Evolutionary conservation across 768 basidiomycete genomes (phyloP).

Genomic region (Lentinula edodes): DNA sequence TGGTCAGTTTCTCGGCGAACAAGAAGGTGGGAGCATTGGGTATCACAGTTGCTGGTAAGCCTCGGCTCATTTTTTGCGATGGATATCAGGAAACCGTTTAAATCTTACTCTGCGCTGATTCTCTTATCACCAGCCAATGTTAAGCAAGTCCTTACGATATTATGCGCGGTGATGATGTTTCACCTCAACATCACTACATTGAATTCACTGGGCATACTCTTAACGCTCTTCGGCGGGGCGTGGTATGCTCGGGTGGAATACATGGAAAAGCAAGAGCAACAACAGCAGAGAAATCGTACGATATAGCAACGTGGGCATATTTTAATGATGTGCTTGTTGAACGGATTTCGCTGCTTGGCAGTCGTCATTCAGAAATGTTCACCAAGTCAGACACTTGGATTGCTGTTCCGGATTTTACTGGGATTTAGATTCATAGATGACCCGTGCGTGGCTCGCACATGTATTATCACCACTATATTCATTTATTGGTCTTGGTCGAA

Average conservation of each 20-base stretch:
- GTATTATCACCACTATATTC: neutral
- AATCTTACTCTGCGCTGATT: conserved; percentile 4
- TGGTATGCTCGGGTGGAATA: conserved; percentile 73
- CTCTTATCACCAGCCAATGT: conserved; percentile 59
- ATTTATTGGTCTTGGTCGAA: neutral
- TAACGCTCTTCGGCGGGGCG: conserved; percentile 85
- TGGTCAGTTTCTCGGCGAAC: conserved; percentile 96
- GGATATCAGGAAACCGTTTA: too few relatives aligned
- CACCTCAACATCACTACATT: conserved; percentile 70
- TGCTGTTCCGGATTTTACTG: neutral
- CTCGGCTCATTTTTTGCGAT: neutral
- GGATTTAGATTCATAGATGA: neutral
- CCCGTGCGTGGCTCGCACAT: neutral
- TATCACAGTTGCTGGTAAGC: conserved; percentile 84
- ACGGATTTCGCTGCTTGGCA: neutral
- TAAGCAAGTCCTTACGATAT: conserved; percentile 89
- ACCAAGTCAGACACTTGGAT: neutral
- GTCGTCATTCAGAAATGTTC: neutral
- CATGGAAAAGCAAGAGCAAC: conserved; percentile 30
- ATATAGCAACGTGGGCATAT: neutral
- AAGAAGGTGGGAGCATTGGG: conserved; percentile 82
- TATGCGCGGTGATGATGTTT: conserved; percentile 81
- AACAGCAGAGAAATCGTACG: neutral
- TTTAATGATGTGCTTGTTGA: neutral
- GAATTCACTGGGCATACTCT: conserved; percentile 77